These are phyloP conservation scores for Beauveria medogensis DNA, from an alignment of 2,329 filamentous ascomycete genomes.

Conservation along the genomic window DNA sequence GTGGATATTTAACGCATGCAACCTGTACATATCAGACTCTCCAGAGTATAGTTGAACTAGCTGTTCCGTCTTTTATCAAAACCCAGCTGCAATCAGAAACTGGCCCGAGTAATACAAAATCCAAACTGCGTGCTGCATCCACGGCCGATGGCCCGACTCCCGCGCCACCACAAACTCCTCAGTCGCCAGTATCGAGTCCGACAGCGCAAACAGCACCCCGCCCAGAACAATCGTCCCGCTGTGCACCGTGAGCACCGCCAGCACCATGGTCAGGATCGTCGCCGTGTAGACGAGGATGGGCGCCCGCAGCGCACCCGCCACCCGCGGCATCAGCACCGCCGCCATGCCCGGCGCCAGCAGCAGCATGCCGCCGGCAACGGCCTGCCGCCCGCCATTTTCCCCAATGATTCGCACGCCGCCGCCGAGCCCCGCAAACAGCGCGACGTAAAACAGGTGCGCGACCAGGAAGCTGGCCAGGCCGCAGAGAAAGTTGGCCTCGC, in stretches of 20 bases:
- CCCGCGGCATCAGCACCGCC: conserved; percentile 19
- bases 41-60: neutral
- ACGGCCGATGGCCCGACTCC: conserved; percentile 17
- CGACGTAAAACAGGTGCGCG: conserved; percentile 27
- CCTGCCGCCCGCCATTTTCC: conserved; percentile 13
- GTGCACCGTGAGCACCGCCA: conserved; percentile 22
- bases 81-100: conserved; percentile 20
- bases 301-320: conserved; percentile 17
- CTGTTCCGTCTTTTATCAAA: neutral
- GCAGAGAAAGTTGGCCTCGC: conserved; percentile 23
- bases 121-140: conserved; percentile 29
- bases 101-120: conserved; percentile 28
- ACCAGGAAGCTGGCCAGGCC: conserved; percentile 27
- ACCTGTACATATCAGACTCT: neutral
- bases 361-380: conserved; percentile 14
- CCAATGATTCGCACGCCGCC: conserved; percentile 11
- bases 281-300: conserved; percentile 26
- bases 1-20: conserved; percentile 23
- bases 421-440: conserved; percentile 16
- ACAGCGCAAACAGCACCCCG: conserved; percentile 24
- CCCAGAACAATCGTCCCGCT: conserved; percentile 19
- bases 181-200: conserved; percentile 25
- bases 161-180: conserved; percentile 24
- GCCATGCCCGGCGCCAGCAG: conserved; percentile 21
- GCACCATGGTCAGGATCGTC: conserved; percentile 24